phyloP scores from a whole-genome alignment of 768 basidiomycete genomes.

The Gloeophyllum trabeum region DNA sequence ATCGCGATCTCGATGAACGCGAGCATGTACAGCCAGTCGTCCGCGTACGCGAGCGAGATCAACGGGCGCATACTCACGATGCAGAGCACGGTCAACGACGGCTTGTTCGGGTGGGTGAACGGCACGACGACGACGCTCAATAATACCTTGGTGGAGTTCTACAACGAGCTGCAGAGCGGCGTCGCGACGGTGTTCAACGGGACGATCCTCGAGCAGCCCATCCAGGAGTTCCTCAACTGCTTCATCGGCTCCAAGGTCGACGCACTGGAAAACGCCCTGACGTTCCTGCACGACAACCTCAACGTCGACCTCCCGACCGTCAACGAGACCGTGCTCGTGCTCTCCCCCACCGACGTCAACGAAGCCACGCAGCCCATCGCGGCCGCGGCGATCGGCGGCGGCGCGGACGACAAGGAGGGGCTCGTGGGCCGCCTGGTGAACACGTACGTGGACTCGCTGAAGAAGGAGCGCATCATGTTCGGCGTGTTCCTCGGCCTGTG shows the following conservation, averaged over 20 bases:
- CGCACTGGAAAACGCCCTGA: slow-evolving; percentile 78
- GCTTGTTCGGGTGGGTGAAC: slow-evolving; percentile 93
- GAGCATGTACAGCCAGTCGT: slow-evolving; percentile 76
- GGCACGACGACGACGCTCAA: slow-evolving; percentile 83
- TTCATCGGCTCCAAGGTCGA: slow-evolving; percentile 87
- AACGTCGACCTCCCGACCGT: slow-evolving; percentile 71
- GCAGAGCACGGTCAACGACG: slow-evolving; percentile 73
- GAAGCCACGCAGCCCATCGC: slow-evolving; percentile 76
- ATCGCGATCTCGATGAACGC: slow-evolving; percentile 72
- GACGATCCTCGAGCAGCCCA: slow-evolving; percentile 71
- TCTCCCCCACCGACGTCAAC: slow-evolving; percentile 60
- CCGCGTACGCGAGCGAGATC: slow-evolving; percentile 63
- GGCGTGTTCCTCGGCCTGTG: slow-evolving; percentile 74
- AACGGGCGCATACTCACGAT: slow-evolving; percentile 61
- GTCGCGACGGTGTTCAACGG: slow-evolving; percentile 76
- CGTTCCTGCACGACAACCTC: slow-evolving; percentile 86
- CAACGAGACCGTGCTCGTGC: slow-evolving; percentile 62
- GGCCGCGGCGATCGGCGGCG: slow-evolving; percentile 65
- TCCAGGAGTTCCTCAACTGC: slow-evolving; percentile 82
- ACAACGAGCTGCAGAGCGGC: slow-evolving; percentile 69
- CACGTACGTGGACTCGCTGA: slow-evolving; percentile 58
- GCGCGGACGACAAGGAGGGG: slow-evolving; percentile 38
- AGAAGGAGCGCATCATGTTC: slow-evolving; percentile 81
- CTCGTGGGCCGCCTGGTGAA: slow-evolving; percentile 65
- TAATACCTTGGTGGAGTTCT: slow-evolving; percentile 76